These are phyloP conservation scores for Leptodontidium sp. DNA, from an alignment of 2,329 filamentous ascomycete genomes.

Conservation along the genomic window DNA sequence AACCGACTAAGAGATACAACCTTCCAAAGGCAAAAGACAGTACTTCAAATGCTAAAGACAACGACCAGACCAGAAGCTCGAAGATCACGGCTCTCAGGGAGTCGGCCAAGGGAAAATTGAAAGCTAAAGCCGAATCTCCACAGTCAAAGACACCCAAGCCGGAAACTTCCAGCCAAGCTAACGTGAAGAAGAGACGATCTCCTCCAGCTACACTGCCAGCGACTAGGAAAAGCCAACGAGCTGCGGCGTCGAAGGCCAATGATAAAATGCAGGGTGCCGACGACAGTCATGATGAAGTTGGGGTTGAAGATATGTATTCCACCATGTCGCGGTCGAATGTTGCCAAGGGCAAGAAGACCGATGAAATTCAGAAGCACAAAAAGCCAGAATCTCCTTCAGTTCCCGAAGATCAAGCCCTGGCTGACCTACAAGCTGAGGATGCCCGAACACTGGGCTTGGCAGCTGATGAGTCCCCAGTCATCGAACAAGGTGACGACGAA, in stretches of 20 bases:
- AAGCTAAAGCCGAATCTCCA: not conserved
- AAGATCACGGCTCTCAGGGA: not conserved
- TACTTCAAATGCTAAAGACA: not conserved
- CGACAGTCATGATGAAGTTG: slow-evolving; percentile 14
- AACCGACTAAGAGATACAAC: not conserved
- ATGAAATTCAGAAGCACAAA: not conserved
- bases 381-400: not conserved
- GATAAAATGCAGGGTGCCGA: slow-evolving; percentile 18
- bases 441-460: not conserved
- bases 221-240: slow-evolving; percentile 24
- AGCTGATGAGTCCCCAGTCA: not conserved
- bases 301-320: not conserved
- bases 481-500: not conserved
- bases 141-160: not conserved
- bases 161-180: not conserved
- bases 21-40: not conserved
- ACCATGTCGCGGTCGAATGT: not conserved
- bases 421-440: slow-evolving; percentile 14
- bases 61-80: too few relatives aligned
- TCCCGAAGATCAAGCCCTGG: not conserved
- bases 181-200: slow-evolving; percentile 24
- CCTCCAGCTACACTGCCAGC: slow-evolving; percentile 18
- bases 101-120: not conserved
- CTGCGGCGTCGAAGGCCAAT: slow-evolving; percentile 26
- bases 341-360: not conserved